Evolutionary conservation across 2,329 filamentous ascomycete genomes (phyloP).

Genomic region (Aspergillus sp.): DNA sequence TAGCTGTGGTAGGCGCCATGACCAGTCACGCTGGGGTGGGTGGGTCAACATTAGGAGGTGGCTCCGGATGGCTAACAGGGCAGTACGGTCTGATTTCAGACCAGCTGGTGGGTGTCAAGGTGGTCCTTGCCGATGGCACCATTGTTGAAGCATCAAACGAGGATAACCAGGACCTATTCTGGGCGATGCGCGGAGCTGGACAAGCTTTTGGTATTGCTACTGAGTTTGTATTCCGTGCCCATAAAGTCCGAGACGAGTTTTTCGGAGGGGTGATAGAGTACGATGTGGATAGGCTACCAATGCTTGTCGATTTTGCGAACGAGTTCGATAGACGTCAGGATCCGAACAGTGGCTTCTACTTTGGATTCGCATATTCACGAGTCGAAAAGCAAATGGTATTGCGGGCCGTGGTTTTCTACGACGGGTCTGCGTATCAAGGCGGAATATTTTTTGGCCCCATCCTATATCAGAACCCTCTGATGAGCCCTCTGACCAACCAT

Average conservation of each 20-base stretch:
- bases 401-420: slow-evolving; percentile 6
- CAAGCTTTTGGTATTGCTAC: slow-evolving; percentile 47
- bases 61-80: background rate
- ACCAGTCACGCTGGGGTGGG: background rate
- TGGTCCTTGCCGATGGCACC: slow-evolving; percentile 28
- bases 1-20: background rate
- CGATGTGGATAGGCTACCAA: background rate
- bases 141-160: slow-evolving; percentile 40
- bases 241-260: slow-evolving; percentile 1
- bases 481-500: background rate
- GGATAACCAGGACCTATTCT: slow-evolving; percentile 51
- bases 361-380: slow-evolving; percentile 10
- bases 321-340: slow-evolving; percentile 13
- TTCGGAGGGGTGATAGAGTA: slow-evolving; percentile 12
- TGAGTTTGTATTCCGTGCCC: slow-evolving; percentile 36
- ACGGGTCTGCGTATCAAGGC: background rate
- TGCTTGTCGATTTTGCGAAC: slow-evolving; percentile 12
- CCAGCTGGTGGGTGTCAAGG: background rate
- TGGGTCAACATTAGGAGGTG: background rate
- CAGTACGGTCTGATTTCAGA: background rate
- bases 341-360: slow-evolving; percentile 12
- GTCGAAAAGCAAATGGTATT: background rate
- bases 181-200: slow-evolving; percentile 47
- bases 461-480: background rate
- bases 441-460: slow-evolving; percentile 8